phyloP scores from a whole-genome alignment of 208 protist genomes.

The Crithidia bombi region DNA sequence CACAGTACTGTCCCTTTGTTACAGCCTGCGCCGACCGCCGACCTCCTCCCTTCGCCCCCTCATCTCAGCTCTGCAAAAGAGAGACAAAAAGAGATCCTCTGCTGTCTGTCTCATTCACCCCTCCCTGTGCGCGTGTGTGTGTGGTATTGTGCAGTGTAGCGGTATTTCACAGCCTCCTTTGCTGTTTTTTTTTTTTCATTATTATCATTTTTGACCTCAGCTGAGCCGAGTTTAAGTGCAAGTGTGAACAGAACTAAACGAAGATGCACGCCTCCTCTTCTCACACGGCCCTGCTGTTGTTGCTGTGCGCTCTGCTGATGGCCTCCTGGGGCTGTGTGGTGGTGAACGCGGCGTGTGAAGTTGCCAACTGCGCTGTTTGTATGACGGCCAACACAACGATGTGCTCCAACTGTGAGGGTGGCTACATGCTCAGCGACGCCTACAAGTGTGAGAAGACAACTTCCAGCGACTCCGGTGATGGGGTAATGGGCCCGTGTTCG shows the following conservation, averaged over 20 bases:
- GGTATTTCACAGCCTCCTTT: neutral
- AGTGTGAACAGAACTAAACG: neutral
- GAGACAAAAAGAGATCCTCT: too few species aligned
- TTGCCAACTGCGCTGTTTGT: neutral
- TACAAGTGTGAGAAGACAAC: neutral
- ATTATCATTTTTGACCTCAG: neutral
- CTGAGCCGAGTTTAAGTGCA: too few species aligned
- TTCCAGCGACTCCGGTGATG: neutral
- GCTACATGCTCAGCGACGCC: neutral
- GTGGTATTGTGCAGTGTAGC: neutral
- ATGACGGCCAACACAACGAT: neutral
- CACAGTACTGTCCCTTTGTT: too few species aligned
- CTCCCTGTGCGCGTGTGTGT: neutral
- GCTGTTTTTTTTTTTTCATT: slow-evolving; percentile 7
- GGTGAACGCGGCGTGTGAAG: neutral
- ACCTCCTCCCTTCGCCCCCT: too few species aligned
- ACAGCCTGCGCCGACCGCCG: too few species aligned
- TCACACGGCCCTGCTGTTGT: neutral
- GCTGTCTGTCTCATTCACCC: too few species aligned
- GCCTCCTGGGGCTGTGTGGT: neutral
- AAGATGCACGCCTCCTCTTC: neutral
- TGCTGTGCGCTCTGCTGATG: neutral
- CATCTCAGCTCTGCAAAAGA: too few species aligned
- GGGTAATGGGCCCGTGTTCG: neutral
- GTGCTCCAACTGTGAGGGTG: slow-evolving; percentile 5